These are phyloP conservation scores for Chamaecyparis obtusa DNA, from an alignment of 75 land plant genomes.

Conservation along the genomic window DNA sequence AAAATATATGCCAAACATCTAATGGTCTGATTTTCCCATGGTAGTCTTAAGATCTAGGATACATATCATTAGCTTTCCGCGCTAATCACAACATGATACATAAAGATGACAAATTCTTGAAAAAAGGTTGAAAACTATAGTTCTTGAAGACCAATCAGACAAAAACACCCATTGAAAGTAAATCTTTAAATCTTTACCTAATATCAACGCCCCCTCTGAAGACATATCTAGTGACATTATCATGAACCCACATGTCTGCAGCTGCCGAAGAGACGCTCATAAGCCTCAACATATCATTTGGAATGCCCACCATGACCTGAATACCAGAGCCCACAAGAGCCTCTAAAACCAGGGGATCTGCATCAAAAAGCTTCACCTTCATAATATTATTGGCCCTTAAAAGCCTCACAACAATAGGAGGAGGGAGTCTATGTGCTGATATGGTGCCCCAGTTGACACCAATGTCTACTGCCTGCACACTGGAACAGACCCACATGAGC, in stretches of 20 bases:
- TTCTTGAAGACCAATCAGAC: neutral
- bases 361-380: constrained; percentile 78
- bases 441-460: constrained; percentile 81
- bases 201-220: constrained; percentile 40
- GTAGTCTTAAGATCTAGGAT: neutral
- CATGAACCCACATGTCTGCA: constrained; percentile 42
- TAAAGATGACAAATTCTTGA: neutral
- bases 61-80: neutral
- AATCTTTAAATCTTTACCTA: constrained; percentile 19
- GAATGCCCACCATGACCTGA: constrained; percentile 77
- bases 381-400: constrained; percentile 48
- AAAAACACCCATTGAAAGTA: neutral
- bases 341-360: constrained; percentile 36
- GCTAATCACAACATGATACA: neutral
- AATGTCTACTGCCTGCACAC: constrained; percentile 26
- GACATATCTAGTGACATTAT: constrained; percentile 40
- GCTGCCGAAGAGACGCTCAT: constrained; percentile 19
- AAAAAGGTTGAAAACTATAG: neutral
- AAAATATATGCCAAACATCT: neutral
- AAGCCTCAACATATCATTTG: constrained; percentile 49
- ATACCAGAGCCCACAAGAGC: constrained; percentile 59
- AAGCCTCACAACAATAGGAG: constrained; percentile 42
- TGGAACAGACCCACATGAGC: neutral
- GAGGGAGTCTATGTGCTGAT: constrained; percentile 42
- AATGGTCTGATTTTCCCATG: neutral